Evolutionary conservation across 441 rosid genomes (phyloP).

Genomic region (Gossypium trilobum): DNA sequence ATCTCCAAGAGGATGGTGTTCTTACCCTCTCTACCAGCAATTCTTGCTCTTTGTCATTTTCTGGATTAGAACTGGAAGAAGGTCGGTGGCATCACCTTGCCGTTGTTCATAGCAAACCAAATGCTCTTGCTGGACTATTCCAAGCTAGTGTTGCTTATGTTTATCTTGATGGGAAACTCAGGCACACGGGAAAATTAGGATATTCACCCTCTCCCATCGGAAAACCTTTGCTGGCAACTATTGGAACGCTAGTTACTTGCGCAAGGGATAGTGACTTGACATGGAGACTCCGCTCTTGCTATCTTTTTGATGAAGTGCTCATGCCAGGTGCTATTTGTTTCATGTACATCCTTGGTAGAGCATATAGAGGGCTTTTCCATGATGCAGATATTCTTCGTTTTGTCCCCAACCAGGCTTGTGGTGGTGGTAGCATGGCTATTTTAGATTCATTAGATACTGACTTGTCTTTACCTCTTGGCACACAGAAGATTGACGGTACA

Average conservation of each 20-base stretch:
- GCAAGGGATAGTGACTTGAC: constrained; percentile 74
- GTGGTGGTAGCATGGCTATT: constrained; percentile 99
- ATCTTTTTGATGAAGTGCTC: constrained; percentile 99
- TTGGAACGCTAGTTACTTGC: constrained; percentile 78
- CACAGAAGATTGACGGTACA: constrained; percentile 62
- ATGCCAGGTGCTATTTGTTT: constrained; percentile 90
- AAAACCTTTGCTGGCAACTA: constrained; percentile 83
- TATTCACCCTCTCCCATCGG: constrained; percentile 97
- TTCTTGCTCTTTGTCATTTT: constrained; percentile 77
- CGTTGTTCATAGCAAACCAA: constrained; percentile 97
- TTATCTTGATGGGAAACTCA: constrained; percentile 91
- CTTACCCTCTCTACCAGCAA: constrained; percentile 96
- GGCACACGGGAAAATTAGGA: constrained; percentile 95
- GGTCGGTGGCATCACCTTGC: constrained; percentile 99
- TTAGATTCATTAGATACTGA: constrained; percentile 84
- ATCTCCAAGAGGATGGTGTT: constrained; percentile 87
- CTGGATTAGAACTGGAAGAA: constrained; percentile 92
- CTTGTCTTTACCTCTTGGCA: constrained; percentile 49
- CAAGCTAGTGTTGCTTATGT: constrained; percentile 98
- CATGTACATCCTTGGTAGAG: constrained; percentile 99
- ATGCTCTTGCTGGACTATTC: constrained; percentile 99
- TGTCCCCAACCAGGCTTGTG: constrained; percentile 99
- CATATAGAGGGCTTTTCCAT: constrained; percentile 95
- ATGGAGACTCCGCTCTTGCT: constrained; percentile 95
- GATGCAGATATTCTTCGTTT: constrained; percentile 89